These are phyloP conservation scores for Santalum album DNA, from an alignment of 164 flowering plant species.

Conservation along the genomic window DNA sequence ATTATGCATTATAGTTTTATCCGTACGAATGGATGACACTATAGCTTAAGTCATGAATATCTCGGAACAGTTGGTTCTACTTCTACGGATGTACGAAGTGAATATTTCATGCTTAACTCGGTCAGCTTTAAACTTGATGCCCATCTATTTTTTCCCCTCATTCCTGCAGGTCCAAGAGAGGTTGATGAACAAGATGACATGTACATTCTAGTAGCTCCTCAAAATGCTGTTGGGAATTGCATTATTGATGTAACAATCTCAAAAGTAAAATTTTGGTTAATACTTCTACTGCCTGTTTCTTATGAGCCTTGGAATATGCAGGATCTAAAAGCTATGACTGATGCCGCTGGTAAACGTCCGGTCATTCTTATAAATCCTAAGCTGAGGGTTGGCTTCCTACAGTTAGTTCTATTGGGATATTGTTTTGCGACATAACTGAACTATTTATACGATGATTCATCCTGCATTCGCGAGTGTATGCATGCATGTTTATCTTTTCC, in stretches of 20 bases:
- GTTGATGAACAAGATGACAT: constrained; percentile 85
- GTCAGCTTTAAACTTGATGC: background rate
- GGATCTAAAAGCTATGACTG: constrained; percentile 90
- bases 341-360: constrained; percentile 80
- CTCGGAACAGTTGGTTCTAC: no score
- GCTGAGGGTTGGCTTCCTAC: constrained; percentile 49
- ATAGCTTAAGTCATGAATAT: no score
- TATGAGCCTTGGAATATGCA: constrained; percentile 23
- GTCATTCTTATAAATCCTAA: constrained; percentile 79
- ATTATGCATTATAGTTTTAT: no score
- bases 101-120: no score
- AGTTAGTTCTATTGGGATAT: background rate
- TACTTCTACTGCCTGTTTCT: background rate
- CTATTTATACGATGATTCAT: background rate
- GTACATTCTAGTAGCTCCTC: constrained; percentile 88
- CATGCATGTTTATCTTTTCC: background rate
- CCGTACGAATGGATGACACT: no score
- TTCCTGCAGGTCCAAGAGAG: constrained; percentile 60
- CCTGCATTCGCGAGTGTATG: background rate
- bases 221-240: constrained; percentile 96
- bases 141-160: background rate
- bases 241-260: constrained; percentile 72
- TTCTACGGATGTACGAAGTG: no score
- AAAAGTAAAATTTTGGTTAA: constrained; percentile 1
- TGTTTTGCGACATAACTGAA: no score